These are phyloP conservation scores for Endocalyx cinctus DNA, from an alignment of 2,329 filamentous ascomycete species.

Conservation along the genomic window DNA sequence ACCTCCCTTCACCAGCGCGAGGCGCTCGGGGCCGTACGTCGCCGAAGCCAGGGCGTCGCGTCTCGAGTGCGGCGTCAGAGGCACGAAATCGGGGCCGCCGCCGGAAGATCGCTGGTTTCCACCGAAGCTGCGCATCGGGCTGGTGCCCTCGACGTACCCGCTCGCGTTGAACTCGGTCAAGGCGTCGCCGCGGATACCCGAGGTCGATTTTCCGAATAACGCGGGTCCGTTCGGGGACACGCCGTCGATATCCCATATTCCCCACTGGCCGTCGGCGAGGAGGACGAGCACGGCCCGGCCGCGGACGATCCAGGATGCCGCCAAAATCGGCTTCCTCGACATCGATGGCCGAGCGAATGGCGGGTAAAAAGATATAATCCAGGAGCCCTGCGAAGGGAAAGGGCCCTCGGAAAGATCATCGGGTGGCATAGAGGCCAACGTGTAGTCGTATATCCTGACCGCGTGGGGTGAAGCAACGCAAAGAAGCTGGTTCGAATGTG, in stretches of 20 bases:
- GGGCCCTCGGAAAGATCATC: conserved; percentile 47
- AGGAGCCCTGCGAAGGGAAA: conserved; percentile 56
- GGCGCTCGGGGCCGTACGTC: conserved; percentile 45
- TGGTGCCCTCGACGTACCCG: conserved; percentile 58
- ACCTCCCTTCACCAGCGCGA: conserved; percentile 48
- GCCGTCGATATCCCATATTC: conserved; percentile 62
- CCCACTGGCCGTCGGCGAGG: conserved; percentile 62
- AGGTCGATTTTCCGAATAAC: conserved; percentile 45
- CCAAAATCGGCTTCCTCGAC: conserved; percentile 55
- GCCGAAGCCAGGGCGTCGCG: conserved; percentile 46
- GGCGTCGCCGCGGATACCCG: conserved; percentile 53
- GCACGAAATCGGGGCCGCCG: conserved; percentile 48
- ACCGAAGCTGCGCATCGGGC: conserved; percentile 44
- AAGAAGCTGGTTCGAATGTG: conserved; percentile 53
- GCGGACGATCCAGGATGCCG: conserved; percentile 57
- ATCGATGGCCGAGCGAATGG: conserved; percentile 47
- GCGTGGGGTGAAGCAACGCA: conserved; percentile 51
- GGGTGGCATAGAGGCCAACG: conserved; percentile 44
- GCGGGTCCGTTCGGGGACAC: conserved; percentile 43
- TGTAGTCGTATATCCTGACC: conserved; percentile 60
- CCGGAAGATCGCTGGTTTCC: conserved; percentile 32
- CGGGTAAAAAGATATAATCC: conserved; percentile 59
- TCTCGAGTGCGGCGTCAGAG: conserved; percentile 60
- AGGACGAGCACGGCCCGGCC: conserved; percentile 56
- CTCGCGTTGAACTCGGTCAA: conserved; percentile 53